These are phyloP conservation scores for Diplodia scrobiculata DNA, from an alignment of 2,329 filamentous ascomycete species.

Conservation along the genomic window DNA sequence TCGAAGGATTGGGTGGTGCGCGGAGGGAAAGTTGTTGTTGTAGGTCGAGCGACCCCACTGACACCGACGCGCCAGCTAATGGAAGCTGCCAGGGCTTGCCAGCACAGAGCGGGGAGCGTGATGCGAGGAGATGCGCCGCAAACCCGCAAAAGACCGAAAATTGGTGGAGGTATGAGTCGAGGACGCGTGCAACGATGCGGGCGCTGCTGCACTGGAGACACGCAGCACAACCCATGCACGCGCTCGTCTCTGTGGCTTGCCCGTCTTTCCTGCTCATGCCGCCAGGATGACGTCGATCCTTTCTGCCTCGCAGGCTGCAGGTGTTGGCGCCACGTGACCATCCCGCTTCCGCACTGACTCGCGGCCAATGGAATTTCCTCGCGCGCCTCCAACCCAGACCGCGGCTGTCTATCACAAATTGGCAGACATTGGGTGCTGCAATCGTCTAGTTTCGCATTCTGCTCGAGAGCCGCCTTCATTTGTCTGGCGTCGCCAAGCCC, in stretches of 20 bases:
- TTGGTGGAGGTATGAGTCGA: background rate
- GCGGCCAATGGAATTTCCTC: constrained; percentile 19
- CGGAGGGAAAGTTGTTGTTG: constrained; percentile 23
- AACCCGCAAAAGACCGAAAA: background rate
- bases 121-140: background rate
- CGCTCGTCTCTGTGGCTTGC: constrained; percentile 24
- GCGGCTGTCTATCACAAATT: background rate
- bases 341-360: background rate
- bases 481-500: background rate
- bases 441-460: background rate
- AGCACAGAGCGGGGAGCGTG: constrained; percentile 3
- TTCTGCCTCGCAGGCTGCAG: constrained; percentile 5
- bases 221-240: constrained; percentile 13
- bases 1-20: constrained; percentile 22
- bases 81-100: constrained; percentile 13
- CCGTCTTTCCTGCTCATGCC: constrained; percentile 11
- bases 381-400: background rate
- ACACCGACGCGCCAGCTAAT: constrained; percentile 21
- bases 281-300: constrained; percentile 23
- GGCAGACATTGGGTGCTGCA: background rate
- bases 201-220: constrained; percentile 7
- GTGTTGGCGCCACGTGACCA: background rate
- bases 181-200: background rate
- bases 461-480: background rate
- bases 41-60: constrained; percentile 11